phyloP scores from a whole-genome alignment of 2,329 filamentous ascomycete genomes.

The Aspergillus jensenii region DNA sequence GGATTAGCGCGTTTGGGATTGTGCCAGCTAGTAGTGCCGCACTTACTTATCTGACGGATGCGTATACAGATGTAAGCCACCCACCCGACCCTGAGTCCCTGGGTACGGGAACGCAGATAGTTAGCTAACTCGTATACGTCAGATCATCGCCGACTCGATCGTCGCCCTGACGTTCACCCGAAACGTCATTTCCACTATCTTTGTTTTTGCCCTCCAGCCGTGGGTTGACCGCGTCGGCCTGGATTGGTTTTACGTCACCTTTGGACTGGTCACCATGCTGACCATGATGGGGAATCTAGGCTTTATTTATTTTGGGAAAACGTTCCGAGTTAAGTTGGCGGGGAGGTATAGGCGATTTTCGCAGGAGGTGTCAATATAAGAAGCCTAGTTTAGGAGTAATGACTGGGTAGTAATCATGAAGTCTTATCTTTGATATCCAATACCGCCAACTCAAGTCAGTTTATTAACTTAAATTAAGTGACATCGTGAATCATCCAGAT shows the following conservation, averaged over 20 bases:
- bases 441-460: no score
- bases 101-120: no score
- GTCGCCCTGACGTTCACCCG: slow-evolving; percentile 48
- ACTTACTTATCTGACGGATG: not conserved
- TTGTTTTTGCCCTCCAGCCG: slow-evolving; percentile 45
- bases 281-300: not conserved
- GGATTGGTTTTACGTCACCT: not conserved
- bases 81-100: no score
- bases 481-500: no score
- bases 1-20: slow-evolving; percentile 21
- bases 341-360: not conserved
- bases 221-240: not conserved
- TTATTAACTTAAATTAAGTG: no score
- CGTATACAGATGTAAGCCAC: not conserved
- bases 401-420: no score
- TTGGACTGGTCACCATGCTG: not conserved
- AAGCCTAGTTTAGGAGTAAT: no score
- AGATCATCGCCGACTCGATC: slow-evolving; percentile 50
- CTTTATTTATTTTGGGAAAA: not conserved
- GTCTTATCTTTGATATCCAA: no score
- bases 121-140: not conserved
- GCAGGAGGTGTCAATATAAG: no score
- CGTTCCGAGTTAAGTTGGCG: not conserved
- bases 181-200: slow-evolving; percentile 44
- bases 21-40: slow-evolving; percentile 19